Percentiles rank a stretch among this genome's conserved stretches.
Conservation (phyloP, 2,329 filamentous ascomycete genomes). For the Trichoderma semiorbis region DNA sequence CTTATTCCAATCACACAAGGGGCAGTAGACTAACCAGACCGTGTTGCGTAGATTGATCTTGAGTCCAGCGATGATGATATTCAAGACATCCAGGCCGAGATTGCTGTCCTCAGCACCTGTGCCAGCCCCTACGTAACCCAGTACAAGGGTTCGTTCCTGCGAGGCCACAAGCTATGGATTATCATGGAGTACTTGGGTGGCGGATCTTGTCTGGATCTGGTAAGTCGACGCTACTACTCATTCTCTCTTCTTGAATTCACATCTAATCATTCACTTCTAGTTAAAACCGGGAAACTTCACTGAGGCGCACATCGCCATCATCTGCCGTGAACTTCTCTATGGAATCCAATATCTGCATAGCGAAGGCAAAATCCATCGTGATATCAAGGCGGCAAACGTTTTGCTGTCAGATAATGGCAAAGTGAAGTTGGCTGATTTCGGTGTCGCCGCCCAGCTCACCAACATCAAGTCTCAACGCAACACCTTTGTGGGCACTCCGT, state of each 20-base stretch:
- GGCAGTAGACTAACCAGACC: not conserved
- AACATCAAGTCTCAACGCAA: slow-evolving; percentile 97
- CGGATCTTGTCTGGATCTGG: slow-evolving; percentile 90
- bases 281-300: slow-evolving; percentile 86
- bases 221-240: slow-evolving; percentile 39
- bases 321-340: slow-evolving; percentile 84
- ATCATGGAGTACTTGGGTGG: slow-evolving; percentile 98
- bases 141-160: slow-evolving; percentile 95
- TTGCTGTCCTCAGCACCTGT: slow-evolving; percentile 91
- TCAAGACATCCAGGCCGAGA: slow-evolving; percentile 96
- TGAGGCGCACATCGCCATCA: slow-evolving; percentile 88
- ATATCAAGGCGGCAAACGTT: slow-evolving; percentile 95
- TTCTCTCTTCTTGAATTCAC: not conserved
- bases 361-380: slow-evolving; percentile 93
- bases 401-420: slow-evolving; percentile 87
- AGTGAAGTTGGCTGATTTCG: slow-evolving; percentile 96
- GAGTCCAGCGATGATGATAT: slow-evolving; percentile 99
- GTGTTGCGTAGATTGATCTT: slow-evolving; percentile 76
- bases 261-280: slow-evolving; percentile 42
- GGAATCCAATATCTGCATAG: slow-evolving; percentile 91
- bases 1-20: not conserved
- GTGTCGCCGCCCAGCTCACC: slow-evolving; percentile 91
- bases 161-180: slow-evolving; percentile 97
- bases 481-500: slow-evolving; percentile 95
- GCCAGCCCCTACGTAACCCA: slow-evolving; percentile 91